phyloP scores from a whole-genome alignment of 495 filamentous ascomycete species.

The Aspergillus funiculosus region DNA sequence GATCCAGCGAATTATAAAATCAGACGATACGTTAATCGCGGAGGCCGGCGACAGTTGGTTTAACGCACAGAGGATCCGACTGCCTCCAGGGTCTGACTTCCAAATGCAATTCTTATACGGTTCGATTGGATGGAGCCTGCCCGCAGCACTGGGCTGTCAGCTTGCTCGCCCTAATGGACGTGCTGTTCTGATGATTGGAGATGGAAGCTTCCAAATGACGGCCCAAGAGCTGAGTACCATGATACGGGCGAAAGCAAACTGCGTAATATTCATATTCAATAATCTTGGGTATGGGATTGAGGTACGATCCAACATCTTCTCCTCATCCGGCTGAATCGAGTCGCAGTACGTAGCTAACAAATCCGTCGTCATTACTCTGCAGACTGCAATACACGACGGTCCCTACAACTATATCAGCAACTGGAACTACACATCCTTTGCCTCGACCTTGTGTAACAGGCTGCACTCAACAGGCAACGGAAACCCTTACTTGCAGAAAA shows the following conservation, averaged over 20 bases:
- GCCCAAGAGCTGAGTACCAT: conserved; percentile 68
- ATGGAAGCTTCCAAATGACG: conserved; percentile 70
- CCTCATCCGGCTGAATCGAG: too few species aligned
- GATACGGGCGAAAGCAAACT: conserved; percentile 53
- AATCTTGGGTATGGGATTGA: conserved; percentile 66
- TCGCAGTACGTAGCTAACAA: not conserved
- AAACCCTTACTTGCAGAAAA: not conserved
- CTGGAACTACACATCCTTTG: conserved; percentile 15
- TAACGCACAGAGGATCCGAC: not conserved
- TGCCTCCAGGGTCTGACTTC: conserved; percentile 5
- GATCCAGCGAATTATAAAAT: not conserved
- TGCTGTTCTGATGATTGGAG: conserved; percentile 62
- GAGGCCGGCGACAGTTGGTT: conserved; percentile 15
- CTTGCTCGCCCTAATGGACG: conserved; percentile 31
- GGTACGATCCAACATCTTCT: conserved; percentile 5
- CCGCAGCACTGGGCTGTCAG: conserved; percentile 10
- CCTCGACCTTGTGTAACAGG: not conserved
- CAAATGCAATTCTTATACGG: conserved; percentile 13
- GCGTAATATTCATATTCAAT: conserved; percentile 57
- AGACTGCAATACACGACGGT: conserved; percentile 17
- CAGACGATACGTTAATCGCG: conserved; percentile 5
- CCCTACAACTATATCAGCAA: conserved; percentile 17
- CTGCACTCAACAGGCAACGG: not conserved
- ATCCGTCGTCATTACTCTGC: not conserved
- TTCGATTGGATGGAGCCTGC: conserved; percentile 15